These are phyloP conservation scores for Apiospora saccharicola DNA, from an alignment of 2,329 filamentous ascomycete species.

Conservation along the genomic window DNA sequence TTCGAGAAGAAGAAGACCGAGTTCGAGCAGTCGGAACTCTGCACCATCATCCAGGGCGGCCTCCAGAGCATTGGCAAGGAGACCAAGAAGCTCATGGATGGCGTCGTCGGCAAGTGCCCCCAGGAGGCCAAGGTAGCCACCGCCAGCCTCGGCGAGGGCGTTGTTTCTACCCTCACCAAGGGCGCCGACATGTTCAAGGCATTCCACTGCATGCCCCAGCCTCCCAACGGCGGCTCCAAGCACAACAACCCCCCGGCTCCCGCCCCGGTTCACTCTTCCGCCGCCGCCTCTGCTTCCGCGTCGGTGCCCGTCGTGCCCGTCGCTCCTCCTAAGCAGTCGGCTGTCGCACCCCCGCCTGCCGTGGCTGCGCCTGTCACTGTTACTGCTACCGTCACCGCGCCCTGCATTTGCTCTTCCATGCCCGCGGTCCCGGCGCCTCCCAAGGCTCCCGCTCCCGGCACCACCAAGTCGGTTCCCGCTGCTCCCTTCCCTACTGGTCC, in stretches of 20 bases:
- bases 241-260: slow-evolving; percentile 5
- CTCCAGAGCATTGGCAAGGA: slow-evolving; percentile 12
- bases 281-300: background rate
- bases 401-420: slow-evolving; percentile 11
- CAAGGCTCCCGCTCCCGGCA: background rate
- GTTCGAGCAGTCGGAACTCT: slow-evolving; percentile 18
- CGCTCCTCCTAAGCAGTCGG: background rate
- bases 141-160: background rate
- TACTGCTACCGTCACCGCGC: slow-evolving; percentile 14
- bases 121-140: slow-evolving; percentile 16
- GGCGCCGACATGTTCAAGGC: slow-evolving; percentile 20
- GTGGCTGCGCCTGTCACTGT: slow-evolving; percentile 8
- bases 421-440: background rate
- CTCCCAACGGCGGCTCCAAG: slow-evolving; percentile 10
- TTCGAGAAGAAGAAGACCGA: slow-evolving; percentile 13
- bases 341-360: background rate
- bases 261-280: background rate
- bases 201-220: slow-evolving; percentile 4
- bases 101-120: slow-evolving; percentile 21
- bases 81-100: slow-evolving; percentile 10
- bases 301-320: background rate
- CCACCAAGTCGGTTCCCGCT: background rate
- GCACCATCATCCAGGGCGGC: background rate
- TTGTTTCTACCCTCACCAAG: slow-evolving; percentile 6
- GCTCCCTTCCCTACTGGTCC: slow-evolving; percentile 12